phyloP scores from a whole-genome alignment of 129 eudicot species.

The Dittrichia graveolens region DNA sequence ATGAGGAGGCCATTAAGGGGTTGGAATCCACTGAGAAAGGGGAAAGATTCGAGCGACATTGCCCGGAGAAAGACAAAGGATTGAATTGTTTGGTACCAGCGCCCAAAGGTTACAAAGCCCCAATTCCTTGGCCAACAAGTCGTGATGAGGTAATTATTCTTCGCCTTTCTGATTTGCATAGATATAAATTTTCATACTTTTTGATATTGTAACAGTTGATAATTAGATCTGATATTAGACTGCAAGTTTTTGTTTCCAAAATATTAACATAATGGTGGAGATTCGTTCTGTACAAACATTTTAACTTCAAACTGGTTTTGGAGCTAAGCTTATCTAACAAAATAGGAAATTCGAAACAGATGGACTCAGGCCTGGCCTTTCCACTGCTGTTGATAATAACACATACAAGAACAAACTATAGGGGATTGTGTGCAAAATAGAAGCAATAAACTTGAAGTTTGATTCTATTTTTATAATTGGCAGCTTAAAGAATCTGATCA shows the following conservation, averaged over 20 bases:
- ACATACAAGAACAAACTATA: neutral
- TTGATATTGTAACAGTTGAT: too few relatives aligned
- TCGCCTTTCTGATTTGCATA: neutral
- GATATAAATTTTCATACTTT: neutral
- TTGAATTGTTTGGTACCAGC: constrained; percentile 85
- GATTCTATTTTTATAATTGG: neutral
- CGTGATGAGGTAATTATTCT: constrained; percentile 72
- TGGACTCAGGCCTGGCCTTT: neutral
- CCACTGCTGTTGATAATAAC: neutral
- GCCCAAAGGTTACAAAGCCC: constrained; percentile 74
- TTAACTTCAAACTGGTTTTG: neutral
- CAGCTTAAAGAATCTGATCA: constrained; percentile 13
- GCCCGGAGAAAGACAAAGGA: constrained; percentile 62
- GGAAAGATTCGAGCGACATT: constrained; percentile 90
- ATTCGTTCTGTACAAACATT: neutral
- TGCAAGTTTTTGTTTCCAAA: too few relatives aligned
- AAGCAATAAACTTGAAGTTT: neutral
- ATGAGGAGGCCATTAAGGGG: constrained; percentile 61
- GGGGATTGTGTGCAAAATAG: neutral
- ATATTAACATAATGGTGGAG: too few relatives aligned
- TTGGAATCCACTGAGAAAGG: constrained; percentile 77
- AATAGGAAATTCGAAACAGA: neutral
- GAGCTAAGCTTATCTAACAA: neutral
- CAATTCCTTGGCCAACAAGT: constrained; percentile 86
- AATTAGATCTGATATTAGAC: too few relatives aligned